Evolutionary conservation across 306 rosid species (phyloP).

Genomic region (Hippophae rhamnoides): DNA sequence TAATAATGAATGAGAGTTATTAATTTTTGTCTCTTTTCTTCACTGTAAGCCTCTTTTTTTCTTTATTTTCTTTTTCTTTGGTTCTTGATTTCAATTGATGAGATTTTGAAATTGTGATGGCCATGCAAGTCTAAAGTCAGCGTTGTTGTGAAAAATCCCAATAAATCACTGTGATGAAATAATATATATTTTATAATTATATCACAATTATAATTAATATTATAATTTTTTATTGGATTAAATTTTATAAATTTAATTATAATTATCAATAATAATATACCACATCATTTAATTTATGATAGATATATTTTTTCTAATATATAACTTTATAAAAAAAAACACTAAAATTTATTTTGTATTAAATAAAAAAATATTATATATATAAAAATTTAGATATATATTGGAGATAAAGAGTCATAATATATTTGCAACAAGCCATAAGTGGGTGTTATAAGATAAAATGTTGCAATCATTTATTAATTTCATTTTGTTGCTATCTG

Average conservation of each 20-base stretch:
- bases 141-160: background rate
- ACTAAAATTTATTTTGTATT: too few relatives aligned
- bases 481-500: too few relatives aligned
- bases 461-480: too few relatives aligned
- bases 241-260: background rate
- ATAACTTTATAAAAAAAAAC: too few relatives aligned
- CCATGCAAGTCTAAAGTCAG: slow-evolving; percentile 2
- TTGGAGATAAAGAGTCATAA: background rate
- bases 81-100: slow-evolving; percentile 14
- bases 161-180: background rate
- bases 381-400: background rate
- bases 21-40: background rate
- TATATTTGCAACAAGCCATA: background rate
- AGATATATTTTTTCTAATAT: background rate
- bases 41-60: slow-evolving; percentile 4
- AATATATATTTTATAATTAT: background rate
- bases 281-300: background rate
- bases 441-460: too few relatives aligned
- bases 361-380: background rate
- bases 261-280: background rate
- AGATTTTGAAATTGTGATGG: slow-evolving; percentile 13
- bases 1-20: too few relatives aligned
- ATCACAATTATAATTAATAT: background rate
- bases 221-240: background rate
- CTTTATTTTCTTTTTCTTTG: slow-evolving; percentile 2